Conservation (phyloP, 1,284 basidiomycete genomes). For the Blastosporella zonata region DNA sequence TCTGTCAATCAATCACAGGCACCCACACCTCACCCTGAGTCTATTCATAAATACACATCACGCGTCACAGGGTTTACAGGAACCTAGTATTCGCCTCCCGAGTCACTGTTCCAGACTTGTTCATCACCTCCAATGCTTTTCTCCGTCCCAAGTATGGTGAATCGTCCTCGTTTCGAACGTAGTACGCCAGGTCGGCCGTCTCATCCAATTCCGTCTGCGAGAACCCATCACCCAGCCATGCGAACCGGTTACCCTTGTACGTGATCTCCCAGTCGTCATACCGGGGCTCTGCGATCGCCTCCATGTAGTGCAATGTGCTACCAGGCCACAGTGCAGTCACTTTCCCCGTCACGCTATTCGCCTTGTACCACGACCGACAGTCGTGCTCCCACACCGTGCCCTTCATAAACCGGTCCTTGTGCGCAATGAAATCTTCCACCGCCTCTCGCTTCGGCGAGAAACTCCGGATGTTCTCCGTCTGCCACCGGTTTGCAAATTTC, state of each 20-base stretch:
- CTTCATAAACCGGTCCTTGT: conserved; percentile 31
- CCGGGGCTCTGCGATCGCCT: conserved; percentile 28
- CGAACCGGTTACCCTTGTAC: conserved; percentile 28
- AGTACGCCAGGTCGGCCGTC: conserved; percentile 31
- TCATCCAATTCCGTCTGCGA: conserved; percentile 29
- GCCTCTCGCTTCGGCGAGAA: conserved; percentile 30
- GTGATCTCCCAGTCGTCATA: conserved; percentile 33
- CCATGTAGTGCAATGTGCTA: conserved; percentile 32
- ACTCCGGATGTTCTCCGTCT: conserved; percentile 33
- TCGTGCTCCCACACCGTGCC: conserved; percentile 28
- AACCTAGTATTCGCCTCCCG: not conserved
- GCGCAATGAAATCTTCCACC: conserved; percentile 28
- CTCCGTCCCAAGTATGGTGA: conserved; percentile 24
- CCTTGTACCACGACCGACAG: conserved; percentile 34
- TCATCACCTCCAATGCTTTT: conserved; percentile 21
- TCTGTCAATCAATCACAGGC: too few relatives aligned
- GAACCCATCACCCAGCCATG: conserved; percentile 30
- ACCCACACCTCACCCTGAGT: not conserved
- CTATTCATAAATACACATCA: not conserved
- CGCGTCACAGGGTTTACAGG: not conserved
- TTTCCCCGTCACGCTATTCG: conserved; percentile 23
- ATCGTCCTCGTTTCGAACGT: conserved; percentile 27
- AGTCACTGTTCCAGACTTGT: conserved; percentile 21
- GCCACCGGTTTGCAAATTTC: conserved; percentile 30
- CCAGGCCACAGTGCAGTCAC: conserved; percentile 31